phyloP scores from a whole-genome alignment of 306 rosid genomes.

The Vicia faba region DNA sequence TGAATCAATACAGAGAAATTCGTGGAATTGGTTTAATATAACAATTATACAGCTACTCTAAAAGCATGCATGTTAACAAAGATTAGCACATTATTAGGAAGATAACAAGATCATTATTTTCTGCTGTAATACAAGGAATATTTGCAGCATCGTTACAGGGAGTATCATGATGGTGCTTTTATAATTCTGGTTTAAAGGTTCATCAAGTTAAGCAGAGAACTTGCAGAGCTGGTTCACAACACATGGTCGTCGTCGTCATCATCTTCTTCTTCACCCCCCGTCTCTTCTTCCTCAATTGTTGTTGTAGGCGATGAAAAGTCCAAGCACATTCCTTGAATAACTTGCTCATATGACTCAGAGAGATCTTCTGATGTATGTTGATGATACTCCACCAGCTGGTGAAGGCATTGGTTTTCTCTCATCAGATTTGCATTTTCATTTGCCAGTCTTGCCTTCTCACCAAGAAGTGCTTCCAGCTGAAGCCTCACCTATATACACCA shows the following conservation, averaged over 20 bases:
- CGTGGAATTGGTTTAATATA: no score
- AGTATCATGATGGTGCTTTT: no score
- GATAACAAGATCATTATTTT: no score
- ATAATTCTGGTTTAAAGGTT: no score
- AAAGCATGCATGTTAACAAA: no score
- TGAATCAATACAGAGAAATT: no score
- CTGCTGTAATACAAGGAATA: no score
- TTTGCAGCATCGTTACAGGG: no score
- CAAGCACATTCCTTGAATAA: conserved; percentile 69
- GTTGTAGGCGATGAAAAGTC: conserved; percentile 86
- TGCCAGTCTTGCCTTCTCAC: conserved; percentile 90
- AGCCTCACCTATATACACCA: conserved; percentile 79
- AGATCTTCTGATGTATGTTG: conserved; percentile 81
- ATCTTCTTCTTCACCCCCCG: conserved; percentile 29
- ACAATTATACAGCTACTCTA: no score
- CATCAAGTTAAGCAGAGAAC: conserved; percentile 39
- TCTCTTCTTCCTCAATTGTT: conserved; percentile 42
- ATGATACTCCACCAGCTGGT: conserved; percentile 94
- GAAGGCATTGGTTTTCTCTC: conserved; percentile 92
- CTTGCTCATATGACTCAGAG: conserved; percentile 69
- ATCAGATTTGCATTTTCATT: conserved; percentile 79
- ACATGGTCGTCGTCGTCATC: conserved; percentile 5
- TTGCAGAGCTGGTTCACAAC: conserved; percentile 31
- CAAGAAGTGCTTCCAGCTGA: conserved; percentile 89
- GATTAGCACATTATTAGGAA: no score